These are phyloP conservation scores for Blastocystis sp. DNA, from an alignment of 352 stramenopile species.

Conservation along the genomic window DNA sequence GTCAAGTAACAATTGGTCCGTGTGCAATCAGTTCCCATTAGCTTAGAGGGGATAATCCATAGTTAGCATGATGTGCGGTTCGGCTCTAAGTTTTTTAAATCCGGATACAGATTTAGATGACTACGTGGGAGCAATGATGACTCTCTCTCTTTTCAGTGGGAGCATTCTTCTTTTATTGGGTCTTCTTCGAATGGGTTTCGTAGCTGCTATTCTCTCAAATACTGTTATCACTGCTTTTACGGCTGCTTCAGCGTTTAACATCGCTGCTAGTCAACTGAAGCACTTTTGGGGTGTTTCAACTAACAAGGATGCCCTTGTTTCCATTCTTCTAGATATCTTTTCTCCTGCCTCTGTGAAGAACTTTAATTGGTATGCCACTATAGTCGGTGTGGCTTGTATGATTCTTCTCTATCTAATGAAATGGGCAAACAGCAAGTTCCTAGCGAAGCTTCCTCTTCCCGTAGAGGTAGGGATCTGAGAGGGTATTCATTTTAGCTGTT, in stretches of 20 bases:
- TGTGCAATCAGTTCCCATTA: slow-evolving; percentile 67
- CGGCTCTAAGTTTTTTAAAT: slow-evolving; percentile 9
- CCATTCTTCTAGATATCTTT: background rate
- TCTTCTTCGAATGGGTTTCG: slow-evolving; percentile 69
- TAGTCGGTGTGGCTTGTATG: background rate
- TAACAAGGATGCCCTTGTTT: slow-evolving; percentile 28
- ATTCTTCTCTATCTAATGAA: background rate
- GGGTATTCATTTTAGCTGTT: slow-evolving; percentile 54
- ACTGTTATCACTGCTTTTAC: slow-evolving; percentile 69
- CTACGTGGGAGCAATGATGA: slow-evolving; percentile 37
- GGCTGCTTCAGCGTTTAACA: slow-evolving; percentile 69
- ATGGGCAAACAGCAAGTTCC: background rate
- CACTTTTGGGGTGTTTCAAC: slow-evolving; percentile 67
- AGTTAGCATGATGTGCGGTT: slow-evolving; percentile 53
- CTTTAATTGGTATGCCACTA: slow-evolving; percentile 31
- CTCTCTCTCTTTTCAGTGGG: slow-evolving; percentile 65
- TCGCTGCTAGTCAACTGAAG: slow-evolving; percentile 69
- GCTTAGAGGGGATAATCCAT: slow-evolving; percentile 1
- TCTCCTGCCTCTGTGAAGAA: background rate
- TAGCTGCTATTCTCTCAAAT: slow-evolving; percentile 70
- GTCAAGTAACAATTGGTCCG: slow-evolving; percentile 62
- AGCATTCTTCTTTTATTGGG: slow-evolving; percentile 68
- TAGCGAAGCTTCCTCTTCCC: background rate
- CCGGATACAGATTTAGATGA: background rate
- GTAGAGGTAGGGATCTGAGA: background rate